Percentiles rank a stretch among this genome's conserved stretches.
These are phyloP conservation scores for Mesostigma viride DNA, from an alignment of 139 green algal species.

Conservation along the genomic window DNA sequence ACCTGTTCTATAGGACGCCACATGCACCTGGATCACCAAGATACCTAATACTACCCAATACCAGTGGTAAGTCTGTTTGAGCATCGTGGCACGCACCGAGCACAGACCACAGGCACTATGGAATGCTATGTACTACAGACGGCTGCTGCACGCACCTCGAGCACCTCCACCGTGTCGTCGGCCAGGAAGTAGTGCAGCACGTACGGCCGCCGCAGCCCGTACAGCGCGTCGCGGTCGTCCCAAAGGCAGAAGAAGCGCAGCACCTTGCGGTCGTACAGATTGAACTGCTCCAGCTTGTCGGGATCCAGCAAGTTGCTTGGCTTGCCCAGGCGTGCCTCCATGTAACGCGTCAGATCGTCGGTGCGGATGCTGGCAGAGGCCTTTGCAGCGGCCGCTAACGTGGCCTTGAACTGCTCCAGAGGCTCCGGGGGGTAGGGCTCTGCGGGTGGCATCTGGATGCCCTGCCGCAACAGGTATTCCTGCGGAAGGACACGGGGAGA, in stretches of 20 bases:
- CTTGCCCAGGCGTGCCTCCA: constrained; percentile 14
- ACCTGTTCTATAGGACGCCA: too few relatives aligned
- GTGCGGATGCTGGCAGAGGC: constrained; percentile 7
- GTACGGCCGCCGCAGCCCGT: constrained; percentile 70
- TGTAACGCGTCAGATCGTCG: constrained; percentile 17
- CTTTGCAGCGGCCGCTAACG: too few relatives aligned
- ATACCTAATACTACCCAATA: too few relatives aligned
- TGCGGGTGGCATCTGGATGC: constrained; percentile 29
- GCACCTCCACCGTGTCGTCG: constrained; percentile 82
- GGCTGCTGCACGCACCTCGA: too few relatives aligned
- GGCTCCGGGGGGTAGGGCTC: constrained; percentile 46
- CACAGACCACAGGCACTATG: too few relatives aligned
- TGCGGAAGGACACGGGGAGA: too few relatives aligned
- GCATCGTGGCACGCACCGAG: too few relatives aligned
- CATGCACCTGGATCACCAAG: too few relatives aligned
- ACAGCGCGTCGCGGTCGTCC: constrained; percentile 65
- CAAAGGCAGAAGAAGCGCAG: constrained; percentile 78
- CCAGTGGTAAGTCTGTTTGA: too few relatives aligned
- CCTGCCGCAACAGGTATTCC: constrained; percentile 17
- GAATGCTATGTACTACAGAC: too few relatives aligned
- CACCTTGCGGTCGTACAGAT: constrained; percentile 51
- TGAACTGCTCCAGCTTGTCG: constrained; percentile 56
- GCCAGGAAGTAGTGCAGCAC: constrained; percentile 81
- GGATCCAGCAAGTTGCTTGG: constrained; percentile 33
- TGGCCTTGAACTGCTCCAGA: too few relatives aligned